Percentiles rank a stretch among this genome's conserved stretches.
phyloP scores from a whole-genome alignment of 805 yeast genomes.

The Starmerella floricola region DNA sequence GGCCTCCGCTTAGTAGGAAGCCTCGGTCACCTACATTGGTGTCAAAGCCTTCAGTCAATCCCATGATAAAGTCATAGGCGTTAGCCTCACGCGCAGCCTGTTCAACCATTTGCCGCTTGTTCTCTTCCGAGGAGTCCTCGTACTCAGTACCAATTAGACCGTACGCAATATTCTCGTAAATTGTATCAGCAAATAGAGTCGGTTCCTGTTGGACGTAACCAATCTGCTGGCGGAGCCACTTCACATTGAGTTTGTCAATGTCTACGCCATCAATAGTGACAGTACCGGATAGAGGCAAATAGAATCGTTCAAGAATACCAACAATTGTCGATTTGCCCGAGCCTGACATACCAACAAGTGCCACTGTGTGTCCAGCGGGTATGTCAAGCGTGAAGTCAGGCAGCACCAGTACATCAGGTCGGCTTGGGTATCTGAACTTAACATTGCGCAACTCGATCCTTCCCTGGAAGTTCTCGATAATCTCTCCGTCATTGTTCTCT shows the following conservation, averaged over 20 bases:
- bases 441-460: slow-evolving; percentile 75
- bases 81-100: slow-evolving; percentile 32
- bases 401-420: slow-evolving; percentile 72
- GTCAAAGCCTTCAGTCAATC: slow-evolving; percentile 67
- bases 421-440: slow-evolving; percentile 69
- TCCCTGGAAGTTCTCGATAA: slow-evolving; percentile 32
- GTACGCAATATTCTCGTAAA: slow-evolving; percentile 74
- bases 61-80: slow-evolving; percentile 35
- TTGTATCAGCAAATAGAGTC: slow-evolving; percentile 79
- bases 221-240: slow-evolving; percentile 58
- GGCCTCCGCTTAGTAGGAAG: slow-evolving; percentile 55
- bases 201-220: slow-evolving; percentile 97
- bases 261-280: slow-evolving; percentile 78
- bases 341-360: slow-evolving; percentile 93
- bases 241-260: slow-evolving; percentile 56
- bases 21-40: slow-evolving; percentile 58
- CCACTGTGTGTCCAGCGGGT: slow-evolving; percentile 83
- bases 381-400: slow-evolving; percentile 63
- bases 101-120: slow-evolving; percentile 30
- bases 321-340: slow-evolving; percentile 89
- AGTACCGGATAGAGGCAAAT: slow-evolving; percentile 63
- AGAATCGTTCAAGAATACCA: slow-evolving; percentile 75
- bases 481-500: slow-evolving; percentile 23
- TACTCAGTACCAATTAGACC: slow-evolving; percentile 66
- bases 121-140: slow-evolving; percentile 36